phyloP scores from a whole-genome alignment of 352 stramenopile genomes.

The Globisporangium middletonii region DNA sequence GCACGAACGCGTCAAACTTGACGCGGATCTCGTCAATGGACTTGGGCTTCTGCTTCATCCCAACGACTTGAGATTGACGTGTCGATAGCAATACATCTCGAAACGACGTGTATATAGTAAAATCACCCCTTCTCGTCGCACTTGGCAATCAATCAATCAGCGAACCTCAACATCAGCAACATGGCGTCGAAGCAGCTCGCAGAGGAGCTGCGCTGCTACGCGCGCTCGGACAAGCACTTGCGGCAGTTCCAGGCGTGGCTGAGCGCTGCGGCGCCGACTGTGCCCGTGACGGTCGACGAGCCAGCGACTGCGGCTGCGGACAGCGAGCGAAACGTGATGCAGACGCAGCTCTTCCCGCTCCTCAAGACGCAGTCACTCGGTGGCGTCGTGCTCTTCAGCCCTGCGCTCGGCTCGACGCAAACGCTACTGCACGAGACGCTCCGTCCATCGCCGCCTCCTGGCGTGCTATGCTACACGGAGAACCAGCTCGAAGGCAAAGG shows the following conservation, averaged over 20 bases:
- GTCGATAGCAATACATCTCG: too few relatives aligned
- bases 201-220: constrained; percentile 69
- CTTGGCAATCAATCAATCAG: not conserved
- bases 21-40: too few relatives aligned
- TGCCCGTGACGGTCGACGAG: constrained; percentile 17
- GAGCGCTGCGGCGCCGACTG: constrained; percentile 16
- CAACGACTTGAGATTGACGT: too few relatives aligned
- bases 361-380: constrained; percentile 61
- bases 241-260: constrained; percentile 65
- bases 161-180: not conserved
- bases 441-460: constrained; percentile 49
- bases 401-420: constrained; percentile 72
- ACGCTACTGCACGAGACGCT: constrained; percentile 76
- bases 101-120: not conserved
- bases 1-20: too few relatives aligned
- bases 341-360: constrained; percentile 34
- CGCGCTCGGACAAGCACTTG: constrained; percentile 65
- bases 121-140: not conserved
- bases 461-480: constrained; percentile 78
- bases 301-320: not conserved
- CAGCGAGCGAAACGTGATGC: constrained; percentile 21
- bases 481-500: constrained; percentile 75
- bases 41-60: too few relatives aligned
- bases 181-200: constrained; percentile 44
- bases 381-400: constrained; percentile 64